Base-by-base conservation (phyloP, 2,329 filamentous ascomycete species). In the Colletotrichum spinosum region DNA sequence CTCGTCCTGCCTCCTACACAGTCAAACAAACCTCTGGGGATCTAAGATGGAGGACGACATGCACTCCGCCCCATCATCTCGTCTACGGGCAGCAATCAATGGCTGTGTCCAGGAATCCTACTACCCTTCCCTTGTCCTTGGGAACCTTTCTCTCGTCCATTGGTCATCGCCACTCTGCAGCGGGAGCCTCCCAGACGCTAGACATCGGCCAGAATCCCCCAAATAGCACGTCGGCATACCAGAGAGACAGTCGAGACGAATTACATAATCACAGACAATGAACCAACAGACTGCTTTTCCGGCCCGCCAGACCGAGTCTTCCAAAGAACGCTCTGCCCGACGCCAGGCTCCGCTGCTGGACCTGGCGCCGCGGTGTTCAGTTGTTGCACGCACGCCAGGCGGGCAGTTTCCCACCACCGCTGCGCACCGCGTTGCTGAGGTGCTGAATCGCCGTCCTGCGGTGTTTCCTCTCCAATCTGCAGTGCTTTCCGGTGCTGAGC, bases 1-100 rank as follows among this genome's bases (percentile, higher is more conserved):
- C 25, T 25, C 25, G 25, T 25, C 25, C 25, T 25, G 25, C 25
- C 25, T 25, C 25, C 25, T 25, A 25, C 4, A 4, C 25, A 25
- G 25, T 25, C 25, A 25, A 25, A 5, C 44, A 46, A 46, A 46
- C 44, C 17, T 59, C 48, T 48, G 55, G 44, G 15, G 7, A 17
- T 17, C 44, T n/a, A 46, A 46, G 44, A 46, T 46, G 44, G 15
- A 10, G 3, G 15, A 17, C 12, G 44, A 46, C 13, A 25, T 25
- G 25, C 25, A 46, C 55, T 58, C 25, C 55, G 55, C 62, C 62
- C 58, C 58, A 62, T 65, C 62, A 62, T 65, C 62, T 65, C 46
- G 46, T 65, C 48, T 65, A 56, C 62, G 58, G 62, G 52, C 62
- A 65, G 62, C 51, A 12, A 6, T 53, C 33, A 12, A 7, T 33